Evolutionary conservation across 805 yeast species (phyloP).

Genomic region (Lipomyces sp.): DNA sequence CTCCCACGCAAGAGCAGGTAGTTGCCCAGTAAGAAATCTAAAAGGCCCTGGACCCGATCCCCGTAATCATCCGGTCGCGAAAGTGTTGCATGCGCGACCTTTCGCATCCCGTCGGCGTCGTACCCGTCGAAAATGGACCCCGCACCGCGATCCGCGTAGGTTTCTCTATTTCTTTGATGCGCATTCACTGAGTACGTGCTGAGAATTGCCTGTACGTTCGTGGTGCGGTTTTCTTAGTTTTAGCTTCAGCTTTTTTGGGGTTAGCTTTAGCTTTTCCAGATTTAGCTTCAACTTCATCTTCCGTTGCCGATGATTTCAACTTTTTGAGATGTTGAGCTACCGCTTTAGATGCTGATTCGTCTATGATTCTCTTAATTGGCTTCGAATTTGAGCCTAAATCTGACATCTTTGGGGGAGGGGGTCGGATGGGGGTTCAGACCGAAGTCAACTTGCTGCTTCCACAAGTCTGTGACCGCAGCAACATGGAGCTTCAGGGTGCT

Average conservation of each 20-base stretch:
- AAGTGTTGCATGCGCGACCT: background rate
- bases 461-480: slow-evolving; percentile 1
- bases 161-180: no score
- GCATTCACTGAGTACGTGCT: background rate
- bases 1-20: background rate
- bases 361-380: no score
- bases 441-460: slow-evolving; percentile 8
- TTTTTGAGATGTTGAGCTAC: no score
- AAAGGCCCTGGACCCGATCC: background rate
- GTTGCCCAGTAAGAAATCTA: background rate
- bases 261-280: no score
- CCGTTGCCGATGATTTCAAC: no score
- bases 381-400: no score
- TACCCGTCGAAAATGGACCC: background rate
- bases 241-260: no score
- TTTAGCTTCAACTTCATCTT: no score
- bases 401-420: no score
- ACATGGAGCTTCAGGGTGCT: slow-evolving; percentile 3
- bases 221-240: no score
- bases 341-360: no score
- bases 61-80: background rate
- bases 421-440: background rate
- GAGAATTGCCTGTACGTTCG: slow-evolving; percentile 1
- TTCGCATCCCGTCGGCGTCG: background rate
- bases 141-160: background rate